Evolutionary conservation across 148 eudicot genomes (phyloP), one percentile per base, ranked within the genome.

Genomic region (Hydrangea macrophylla): DNA sequence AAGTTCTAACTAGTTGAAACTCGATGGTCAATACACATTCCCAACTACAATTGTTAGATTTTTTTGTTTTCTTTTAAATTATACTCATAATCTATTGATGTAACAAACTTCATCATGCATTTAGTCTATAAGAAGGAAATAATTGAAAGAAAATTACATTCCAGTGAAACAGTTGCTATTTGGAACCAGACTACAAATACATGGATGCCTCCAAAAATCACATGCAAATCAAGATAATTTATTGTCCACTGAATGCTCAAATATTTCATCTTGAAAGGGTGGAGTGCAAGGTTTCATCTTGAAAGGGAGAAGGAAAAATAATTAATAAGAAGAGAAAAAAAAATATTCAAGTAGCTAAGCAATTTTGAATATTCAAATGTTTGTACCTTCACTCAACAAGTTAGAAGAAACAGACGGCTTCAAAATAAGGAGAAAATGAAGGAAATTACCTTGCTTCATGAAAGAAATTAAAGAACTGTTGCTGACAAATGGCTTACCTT

Each of bases 71-170:
- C 32, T 58, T n/a, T n/a, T n/a, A n/a, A n/a, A n/a, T n/a, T n/a
- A n/a, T n/a, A n/a, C n/a, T n/a, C n/a, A n/a, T n/a, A 7, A 11
- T 42, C 37, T 37, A 3, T 65, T 65, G 60, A 50, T 58, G 50
- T 3, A 1, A 40, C 45, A 11, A 67, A 36, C 58, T 22, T 25
- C 33, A 33, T 22, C 24, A 28, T 12, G 17, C 13, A 54, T 42
- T 27, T 65, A 7, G 32, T 39, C 53, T 23, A 65, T 3, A 45
- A 9, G 17, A 2, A 8, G 35, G 24, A 35, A 33, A 24, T 31
- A 45, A 9, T 22, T n/a, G 23, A 5, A 54, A 32, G 45, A 9
- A 66, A 13, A 9, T 36, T 28, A 10, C 54, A 15, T 31, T 26
- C 9, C 32, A 35, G 17, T 54, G 23, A 36, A n/a, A n/a, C n/a